Conservation (phyloP, 148 eudicot species). For the Talinum fruticosum region DNA sequence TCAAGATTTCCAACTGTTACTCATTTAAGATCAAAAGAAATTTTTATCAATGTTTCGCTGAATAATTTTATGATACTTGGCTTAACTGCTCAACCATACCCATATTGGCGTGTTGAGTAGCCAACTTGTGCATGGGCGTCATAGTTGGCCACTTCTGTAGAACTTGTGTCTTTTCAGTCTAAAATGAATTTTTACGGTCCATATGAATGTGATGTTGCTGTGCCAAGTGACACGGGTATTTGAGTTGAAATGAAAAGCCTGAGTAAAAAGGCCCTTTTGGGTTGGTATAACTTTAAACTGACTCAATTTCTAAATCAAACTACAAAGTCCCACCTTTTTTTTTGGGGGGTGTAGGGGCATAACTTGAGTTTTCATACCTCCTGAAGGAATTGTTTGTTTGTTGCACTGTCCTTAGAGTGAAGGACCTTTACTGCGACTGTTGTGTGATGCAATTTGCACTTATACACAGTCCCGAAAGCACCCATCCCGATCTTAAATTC, state of each 20-base stretch:
- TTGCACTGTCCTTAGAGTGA: slow-evolving; percentile 55
- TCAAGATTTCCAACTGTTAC: slow-evolving; percentile 76
- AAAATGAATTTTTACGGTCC: too few relatives aligned
- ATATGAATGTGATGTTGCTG: too few relatives aligned
- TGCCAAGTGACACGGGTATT: not conserved
- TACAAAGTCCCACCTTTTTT: not conserved
- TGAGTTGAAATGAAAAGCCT: not conserved
- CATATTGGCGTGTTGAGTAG: not conserved
- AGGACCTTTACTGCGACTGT: slow-evolving; percentile 84
- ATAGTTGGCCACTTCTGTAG: not conserved
- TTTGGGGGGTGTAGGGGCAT: not conserved
- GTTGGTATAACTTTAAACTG: not conserved
- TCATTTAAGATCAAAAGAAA: not conserved
- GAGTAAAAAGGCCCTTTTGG: not conserved
- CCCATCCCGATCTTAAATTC: slow-evolving; percentile 75
- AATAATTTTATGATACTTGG: not conserved
- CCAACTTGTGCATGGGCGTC: not conserved
- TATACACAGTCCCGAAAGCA: slow-evolving; percentile 82
- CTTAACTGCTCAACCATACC: not conserved
- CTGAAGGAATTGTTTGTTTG: slow-evolving; percentile 75
- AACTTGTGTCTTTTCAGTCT: not conserved
- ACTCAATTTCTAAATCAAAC: not conserved
- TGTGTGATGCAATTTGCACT: slow-evolving; percentile 81
- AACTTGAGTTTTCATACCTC: slow-evolving; percentile 51
- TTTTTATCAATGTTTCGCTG: not conserved